Conservation (phyloP, 495 filamentous ascomycete genomes). For the Choiromyces venosus region DNA sequence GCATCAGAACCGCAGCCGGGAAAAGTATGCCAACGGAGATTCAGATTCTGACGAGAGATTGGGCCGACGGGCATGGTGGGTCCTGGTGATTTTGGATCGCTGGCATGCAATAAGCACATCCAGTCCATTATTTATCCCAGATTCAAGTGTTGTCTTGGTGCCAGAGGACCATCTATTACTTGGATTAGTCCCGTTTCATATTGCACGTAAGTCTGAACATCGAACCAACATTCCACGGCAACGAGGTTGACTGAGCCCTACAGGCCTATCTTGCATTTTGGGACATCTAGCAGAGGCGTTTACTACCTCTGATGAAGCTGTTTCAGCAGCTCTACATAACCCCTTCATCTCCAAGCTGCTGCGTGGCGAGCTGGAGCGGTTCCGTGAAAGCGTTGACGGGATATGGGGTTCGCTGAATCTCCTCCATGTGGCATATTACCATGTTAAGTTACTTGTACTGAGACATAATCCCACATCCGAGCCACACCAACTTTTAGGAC, state of each 20-base stretch:
- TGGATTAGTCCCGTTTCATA: conserved; percentile 58
- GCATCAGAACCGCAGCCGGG: conserved; percentile 43
- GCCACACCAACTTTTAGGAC: conserved; percentile 58
- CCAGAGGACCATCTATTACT: conserved; percentile 61
- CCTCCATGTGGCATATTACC: conserved; percentile 69
- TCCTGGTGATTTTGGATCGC: conserved; percentile 65
- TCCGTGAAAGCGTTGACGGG: conserved; percentile 41
- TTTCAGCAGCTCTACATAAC: conserved; percentile 46
- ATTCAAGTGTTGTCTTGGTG: conserved; percentile 57
- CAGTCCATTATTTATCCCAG: conserved; percentile 54
- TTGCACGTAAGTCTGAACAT: conserved; percentile 60
- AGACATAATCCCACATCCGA: conserved; percentile 54
- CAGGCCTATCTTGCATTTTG: conserved; percentile 46
- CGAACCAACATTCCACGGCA: conserved; percentile 29
- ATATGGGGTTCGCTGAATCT: conserved; percentile 43
- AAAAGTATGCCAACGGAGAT: conserved; percentile 48
- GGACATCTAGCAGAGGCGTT: conserved; percentile 46
- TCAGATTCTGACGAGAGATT: conserved; percentile 66
- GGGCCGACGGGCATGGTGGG: conserved; percentile 67
- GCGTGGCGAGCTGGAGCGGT: conserved; percentile 44
- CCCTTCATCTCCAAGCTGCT: conserved; percentile 44
- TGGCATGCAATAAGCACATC: conserved; percentile 68
- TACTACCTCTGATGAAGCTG: conserved; percentile 49
- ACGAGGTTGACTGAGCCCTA: conserved; percentile 28
- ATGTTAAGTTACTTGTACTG: conserved; percentile 59